Evolutionary conservation across 805 yeast species (phyloP).

Genomic region (Saturnispora sanitii): DNA sequence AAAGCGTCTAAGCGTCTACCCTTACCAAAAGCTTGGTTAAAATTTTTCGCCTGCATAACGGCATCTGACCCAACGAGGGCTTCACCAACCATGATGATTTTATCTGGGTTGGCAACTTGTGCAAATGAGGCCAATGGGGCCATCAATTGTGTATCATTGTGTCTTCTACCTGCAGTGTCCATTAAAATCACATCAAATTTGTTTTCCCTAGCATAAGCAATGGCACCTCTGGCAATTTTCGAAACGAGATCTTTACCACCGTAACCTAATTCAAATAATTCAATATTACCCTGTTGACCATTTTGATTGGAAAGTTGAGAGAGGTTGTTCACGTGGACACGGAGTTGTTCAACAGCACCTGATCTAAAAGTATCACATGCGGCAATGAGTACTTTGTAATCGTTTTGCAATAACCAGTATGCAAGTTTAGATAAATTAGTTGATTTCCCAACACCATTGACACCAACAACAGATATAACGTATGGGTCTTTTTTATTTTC

Average conservation of each 20-base stretch:
- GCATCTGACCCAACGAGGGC: conserved; percentile 97
- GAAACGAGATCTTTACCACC: conserved; percentile 96
- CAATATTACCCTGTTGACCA: too few species aligned
- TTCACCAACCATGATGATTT: conserved; percentile 97
- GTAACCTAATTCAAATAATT: conserved; percentile 87
- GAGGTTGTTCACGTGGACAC: conserved; percentile 85
- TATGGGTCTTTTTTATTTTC: conserved; percentile 48
- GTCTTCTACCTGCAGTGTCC: conserved; percentile 97
- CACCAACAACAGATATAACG: conserved; percentile 96
- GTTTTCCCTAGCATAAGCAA: conserved; percentile 61
- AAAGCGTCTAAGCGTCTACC: conserved; percentile 77
- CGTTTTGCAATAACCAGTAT: conserved; percentile 88
- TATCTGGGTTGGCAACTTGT: conserved; percentile 89
- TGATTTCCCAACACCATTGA: conserved; percentile 96
- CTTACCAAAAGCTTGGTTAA: conserved; percentile 87
- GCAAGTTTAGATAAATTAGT: conserved; percentile 91
- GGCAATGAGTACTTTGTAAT: conserved; percentile 76
- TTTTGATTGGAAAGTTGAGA: conserved; percentile 49
- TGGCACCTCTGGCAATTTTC: conserved; percentile 84
- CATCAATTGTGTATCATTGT: conserved; percentile 89
- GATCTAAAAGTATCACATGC: conserved; percentile 98
- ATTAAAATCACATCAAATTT: conserved; percentile 77
- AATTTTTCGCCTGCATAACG: conserved; percentile 88
- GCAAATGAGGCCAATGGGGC: conserved; percentile 93
- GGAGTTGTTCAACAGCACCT: conserved; percentile 96